Evolutionary conservation across 257 asterid species (phyloP), one percentile per base, ranked within the genome.

Genomic region (Coffea canephora): DNA sequence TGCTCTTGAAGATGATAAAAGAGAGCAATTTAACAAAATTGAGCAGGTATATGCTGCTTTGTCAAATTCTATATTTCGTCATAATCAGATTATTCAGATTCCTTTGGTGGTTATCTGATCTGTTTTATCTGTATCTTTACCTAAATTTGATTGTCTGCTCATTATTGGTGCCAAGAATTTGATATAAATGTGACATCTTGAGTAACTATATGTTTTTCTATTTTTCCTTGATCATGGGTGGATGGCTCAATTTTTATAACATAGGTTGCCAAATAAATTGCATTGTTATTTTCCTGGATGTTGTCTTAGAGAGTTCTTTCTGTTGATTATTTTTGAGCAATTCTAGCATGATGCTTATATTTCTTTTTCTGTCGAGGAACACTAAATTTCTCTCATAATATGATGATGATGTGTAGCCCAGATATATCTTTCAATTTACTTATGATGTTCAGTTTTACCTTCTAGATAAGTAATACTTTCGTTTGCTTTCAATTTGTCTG

Each of bases 1-100:
- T 87, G 91, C 97, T 14, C 99, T 96, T 84, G 98, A 92, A 77
- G 97, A 91, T 86, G 97, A 88, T 78, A 88, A 94, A 82, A 89
- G 98, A 77, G 97, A 91, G 82, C 87, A 87, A 81, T 96, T 96
- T 85, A 96, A 96, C 89, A 89, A 90, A 84, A 92, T 94, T 82
- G 90, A 96, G 81, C 97, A 96, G 98, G 99, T 96, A 73, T 74
- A 25, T 23, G 78, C 65, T 76, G 75, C 79, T 52, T 6, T 76
- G 57, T 70, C 50, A 4, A 41, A 62, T 65, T 12, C 48, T 74
- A 9, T 57, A 25, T 80, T 36, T 62, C 25, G 13, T 71, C 66
- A 39, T 21, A 2, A 15, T 69, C 48, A 14, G 45, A 54, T 79
- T 57, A 49, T 46, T 52, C 3, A 23, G 25, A 8, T 16, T 76